Base-by-base conservation (phyloP, 371 early-diverging fungal species). In the Mortierella sp. region DNA sequence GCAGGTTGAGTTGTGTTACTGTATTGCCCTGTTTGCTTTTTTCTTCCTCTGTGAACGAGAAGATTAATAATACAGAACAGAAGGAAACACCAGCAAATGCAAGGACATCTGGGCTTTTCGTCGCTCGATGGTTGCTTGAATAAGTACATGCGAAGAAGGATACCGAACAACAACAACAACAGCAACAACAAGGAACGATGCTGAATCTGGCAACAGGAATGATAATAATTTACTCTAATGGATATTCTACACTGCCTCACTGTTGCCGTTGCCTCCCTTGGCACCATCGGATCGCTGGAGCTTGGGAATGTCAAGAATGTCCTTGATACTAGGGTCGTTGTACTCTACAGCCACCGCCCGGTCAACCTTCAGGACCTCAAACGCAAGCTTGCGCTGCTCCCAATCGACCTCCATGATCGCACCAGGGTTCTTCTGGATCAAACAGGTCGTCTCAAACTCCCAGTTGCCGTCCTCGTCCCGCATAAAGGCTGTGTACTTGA, bases 331-430 rank as follows among this genome's bases (percentile, higher is more conserved):
- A 0, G 71, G 71, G 11, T 69, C n/a, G 37, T 73, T 75, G 34
- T 69, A 37, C 79, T 81, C 86, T 14, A 76, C 26, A 0, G 82
- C 78, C 21, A 79, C 81, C 6, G 73, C 77, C 13, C 75, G 51
- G 31, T 86, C 86, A 5, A 34, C 69, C 53, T 74, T 81, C 75
- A 86, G 37, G 37, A 81, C 51, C 54, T 76, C 71, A 57, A 81
- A 86, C 4, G 79, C 81, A 13, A 69, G 69, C 50, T 86, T 57
- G 21, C 86, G 81, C 51, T 79, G 76, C 28, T 71, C 72, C 86
- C 86, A 86, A 24, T 81, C 79, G 34, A 86, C 57, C 50, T 86
- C 86, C 77, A 64, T 78, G 77, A 86, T 86, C 5, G 82, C 78
- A 6, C 74, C 70, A 2, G 79, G 74, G 51, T 69, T 69, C 69